Evolutionary conservation across 441 rosid species (phyloP).

Genomic region (Erodium moschatum): DNA sequence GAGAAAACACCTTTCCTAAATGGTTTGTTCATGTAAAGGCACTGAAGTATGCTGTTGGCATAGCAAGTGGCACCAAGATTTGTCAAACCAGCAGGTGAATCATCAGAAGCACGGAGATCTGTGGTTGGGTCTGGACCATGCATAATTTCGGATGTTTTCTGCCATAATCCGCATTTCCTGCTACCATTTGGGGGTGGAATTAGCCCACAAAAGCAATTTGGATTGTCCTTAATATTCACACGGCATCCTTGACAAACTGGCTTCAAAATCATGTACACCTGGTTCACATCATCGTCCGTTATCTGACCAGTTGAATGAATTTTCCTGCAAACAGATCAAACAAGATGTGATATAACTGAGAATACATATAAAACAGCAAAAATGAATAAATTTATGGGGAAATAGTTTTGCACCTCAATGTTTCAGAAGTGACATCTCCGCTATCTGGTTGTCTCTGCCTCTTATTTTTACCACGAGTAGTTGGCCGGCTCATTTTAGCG

Average conservation of each 20-base stretch:
- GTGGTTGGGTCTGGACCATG: constrained; percentile 65
- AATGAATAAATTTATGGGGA: background rate
- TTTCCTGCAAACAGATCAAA: constrained; percentile 41
- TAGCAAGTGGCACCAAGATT: constrained; percentile 96
- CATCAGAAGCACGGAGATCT: constrained; percentile 57
- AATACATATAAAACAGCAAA: background rate
- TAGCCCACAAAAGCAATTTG: constrained; percentile 87
- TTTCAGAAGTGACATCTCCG: constrained; percentile 48
- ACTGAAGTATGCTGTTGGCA: constrained; percentile 95
- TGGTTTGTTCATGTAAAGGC: constrained; percentile 71
- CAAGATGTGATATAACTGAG: constrained; percentile 17
- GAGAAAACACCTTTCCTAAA: constrained; percentile 77
- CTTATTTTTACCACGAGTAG: constrained; percentile 77
- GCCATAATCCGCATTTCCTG: constrained; percentile 87
- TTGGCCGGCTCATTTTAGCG: constrained; percentile 64
- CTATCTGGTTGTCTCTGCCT: constrained; percentile 44
- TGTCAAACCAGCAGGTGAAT: constrained; percentile 84
- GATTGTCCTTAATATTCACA: constrained; percentile 78
- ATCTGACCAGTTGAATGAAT: constrained; percentile 58
- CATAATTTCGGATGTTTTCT: constrained; percentile 64
- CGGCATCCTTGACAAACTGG: constrained; percentile 93
- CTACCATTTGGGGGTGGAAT: constrained; percentile 76
- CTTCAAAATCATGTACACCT: constrained; percentile 63
- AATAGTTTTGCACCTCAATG: constrained; percentile 46
- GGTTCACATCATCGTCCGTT: constrained; percentile 52